Base-by-base conservation (phyloP, 2,329 filamentous ascomycete genomes). In the Fusarium sublunatum region DNA sequence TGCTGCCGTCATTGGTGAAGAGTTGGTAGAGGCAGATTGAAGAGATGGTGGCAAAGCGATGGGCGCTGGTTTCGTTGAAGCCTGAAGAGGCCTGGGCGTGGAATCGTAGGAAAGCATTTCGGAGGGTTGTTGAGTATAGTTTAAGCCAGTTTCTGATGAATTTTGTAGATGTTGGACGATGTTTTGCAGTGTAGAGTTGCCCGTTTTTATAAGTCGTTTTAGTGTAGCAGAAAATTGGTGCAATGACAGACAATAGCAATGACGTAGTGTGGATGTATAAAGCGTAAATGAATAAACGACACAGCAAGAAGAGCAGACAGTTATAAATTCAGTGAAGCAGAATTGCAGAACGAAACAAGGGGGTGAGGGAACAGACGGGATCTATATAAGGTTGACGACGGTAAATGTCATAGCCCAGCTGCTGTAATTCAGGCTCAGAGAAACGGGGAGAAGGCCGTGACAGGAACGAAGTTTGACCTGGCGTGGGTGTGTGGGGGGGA, bases 31-130 rank as follows among this genome's bases (percentile, higher is more conserved):
- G 46, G 61, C 53, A 28, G 61, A 34, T 53, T 69, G 70, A 54
- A 61, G 57, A 32, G 55, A 67, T 42, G 57, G 54, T 43, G 69
- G 63, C 54, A 71, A 44, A 9, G 66, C 15, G 44, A 68, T 57
- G 26, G 70, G 69, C 62, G 58, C 72, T 65, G 65, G 67, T 67
- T 59, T 73, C 64, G 72, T 68, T 48, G 77, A 71, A 39, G 79
- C 79, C 62, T 80, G 79, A 56, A 82, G 69, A 59, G 81, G 70
- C 62, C 81, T 72, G 38, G 80, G 76, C 39, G 77, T 71, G 39
- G 77, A 72, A 64, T 85, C 80, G 74, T 81, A 83, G 46, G 83
- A 83, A 52, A 86, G 75, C 83, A 85, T 85, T 46, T 62, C 73
- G 53, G 43, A 38, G 28, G 41, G 31, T 43, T 19, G 36, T 61